Base-by-base conservation (phyloP, 495 filamentous ascomycete genomes). In the Neurospora discreta region DNA sequence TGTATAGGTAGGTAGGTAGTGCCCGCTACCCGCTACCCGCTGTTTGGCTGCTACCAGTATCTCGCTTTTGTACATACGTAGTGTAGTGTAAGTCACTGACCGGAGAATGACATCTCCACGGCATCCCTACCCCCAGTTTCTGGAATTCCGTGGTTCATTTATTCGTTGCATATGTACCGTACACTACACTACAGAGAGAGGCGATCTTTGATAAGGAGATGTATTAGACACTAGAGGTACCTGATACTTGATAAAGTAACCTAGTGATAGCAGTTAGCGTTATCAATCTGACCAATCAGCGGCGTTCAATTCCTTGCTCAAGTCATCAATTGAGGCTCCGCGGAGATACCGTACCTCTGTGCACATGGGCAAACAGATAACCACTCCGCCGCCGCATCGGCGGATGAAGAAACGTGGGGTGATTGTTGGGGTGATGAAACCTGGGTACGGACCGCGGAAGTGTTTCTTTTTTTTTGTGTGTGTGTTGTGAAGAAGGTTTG, bases 251-350 rank as follows among this genome's bases (percentile, higher is more conserved):
- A 7, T n/a, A 3, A 11, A 11, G 39, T 39, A 39, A 36, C 38
- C 38, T 39, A 58, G 23, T 68, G 71, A 72, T 72, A 68, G 38
- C 41, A 5, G 33, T 3, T 1, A 36, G 0, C 38, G 23, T 36
- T 16, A n/a, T 23, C n/a, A n/a, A n/a, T n/a, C 67, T 2, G 10
- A 8, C 71, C 71, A 72, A 72, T 72, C 71, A 70, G 26, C 23
- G 5, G 6, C 33, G 15, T 1, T 33, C 15, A 52, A 68, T 70
- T 69, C 9, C 44, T 52, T 5, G 6, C 33, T 10, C 11, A 52
- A 72, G 41, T 69, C 43, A 68, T 38, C 33, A 20, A 18, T 36
- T 70, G 71, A 69, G 71, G 68, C 71, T 72, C 71, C 71, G 71
- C 71, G 71, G 71, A 72, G 71, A 72, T 58, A 9, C 38, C 5